Evolutionary conservation across 2,329 filamentous ascomycete genomes (phyloP).

Genomic region (Xylariomycetidae sp.): DNA sequence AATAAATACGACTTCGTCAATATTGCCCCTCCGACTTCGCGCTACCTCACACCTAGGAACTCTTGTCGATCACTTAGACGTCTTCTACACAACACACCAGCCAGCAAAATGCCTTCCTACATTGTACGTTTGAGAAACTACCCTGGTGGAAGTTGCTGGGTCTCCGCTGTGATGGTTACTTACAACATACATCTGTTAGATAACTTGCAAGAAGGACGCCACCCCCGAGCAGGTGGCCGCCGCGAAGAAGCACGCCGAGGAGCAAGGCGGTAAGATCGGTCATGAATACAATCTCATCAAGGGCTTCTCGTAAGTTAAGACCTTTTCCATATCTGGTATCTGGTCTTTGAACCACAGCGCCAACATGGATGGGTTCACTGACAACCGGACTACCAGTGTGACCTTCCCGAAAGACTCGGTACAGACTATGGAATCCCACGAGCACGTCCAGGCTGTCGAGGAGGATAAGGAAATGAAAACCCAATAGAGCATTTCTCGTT

Average conservation of each 20-base stretch:
- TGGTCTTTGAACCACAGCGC: slow-evolving; percentile 1
- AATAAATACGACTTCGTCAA: too few relatives aligned
- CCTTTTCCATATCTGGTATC: too few relatives aligned
- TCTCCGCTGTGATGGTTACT: too few relatives aligned
- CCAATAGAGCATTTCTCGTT: too few relatives aligned
- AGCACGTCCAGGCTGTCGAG: slow-evolving; percentile 73
- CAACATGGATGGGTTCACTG: slow-evolving; percentile 1
- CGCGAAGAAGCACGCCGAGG: slow-evolving; percentile 68
- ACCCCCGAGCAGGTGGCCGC: slow-evolving; percentile 61
- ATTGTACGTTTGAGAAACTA: slow-evolving; percentile 39
- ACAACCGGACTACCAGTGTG: slow-evolving; percentile 55
- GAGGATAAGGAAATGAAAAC: slow-evolving; percentile 64
- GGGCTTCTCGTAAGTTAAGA: slow-evolving; percentile 76
- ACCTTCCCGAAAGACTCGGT: slow-evolving; percentile 65
- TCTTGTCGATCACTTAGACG: slow-evolving; percentile 6
- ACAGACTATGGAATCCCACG: slow-evolving; percentile 59
- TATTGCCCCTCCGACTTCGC: background rate
- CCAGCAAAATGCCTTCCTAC: slow-evolving; percentile 48
- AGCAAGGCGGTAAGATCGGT: slow-evolving; percentile 77
- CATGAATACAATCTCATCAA: slow-evolving; percentile 86
- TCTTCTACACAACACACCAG: slow-evolving; percentile 10
- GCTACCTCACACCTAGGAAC: background rate
- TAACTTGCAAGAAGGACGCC: slow-evolving; percentile 73
- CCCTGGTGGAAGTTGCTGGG: too few relatives aligned
- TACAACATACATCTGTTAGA: too few relatives aligned